A percentile compares a stretch with the other conserved stretches of the same genome.
phyloP scores from a whole-genome alignment of 2,329 filamentous ascomycete species.

The Gnomoniopsis sp. region DNA sequence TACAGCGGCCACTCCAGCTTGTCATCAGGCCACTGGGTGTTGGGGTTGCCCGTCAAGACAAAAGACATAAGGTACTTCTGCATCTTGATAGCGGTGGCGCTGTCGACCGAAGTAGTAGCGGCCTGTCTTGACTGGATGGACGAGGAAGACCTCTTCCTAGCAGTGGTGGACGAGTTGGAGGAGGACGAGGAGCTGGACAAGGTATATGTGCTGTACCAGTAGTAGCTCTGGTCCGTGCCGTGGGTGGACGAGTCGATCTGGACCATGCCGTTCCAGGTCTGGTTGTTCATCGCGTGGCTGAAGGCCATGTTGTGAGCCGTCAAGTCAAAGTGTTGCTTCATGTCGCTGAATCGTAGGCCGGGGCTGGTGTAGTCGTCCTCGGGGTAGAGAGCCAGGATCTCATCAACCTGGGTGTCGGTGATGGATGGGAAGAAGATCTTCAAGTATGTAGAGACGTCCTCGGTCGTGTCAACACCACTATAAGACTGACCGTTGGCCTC shows the following conservation, averaged over 20 bases:
- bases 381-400: slow-evolving; percentile 29
- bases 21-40: slow-evolving; percentile 29
- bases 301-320: slow-evolving; percentile 31
- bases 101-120: slow-evolving; percentile 22
- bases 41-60: slow-evolving; percentile 27
- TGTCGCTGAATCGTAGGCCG: slow-evolving; percentile 32
- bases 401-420: slow-evolving; percentile 28
- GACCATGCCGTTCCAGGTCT: slow-evolving; percentile 34
- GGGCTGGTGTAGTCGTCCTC: slow-evolving; percentile 31
- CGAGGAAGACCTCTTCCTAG: no score
- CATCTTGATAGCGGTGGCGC: slow-evolving; percentile 26
- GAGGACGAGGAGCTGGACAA: slow-evolving; percentile 17
- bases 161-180: slow-evolving; percentile 15
- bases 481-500: slow-evolving; percentile 30
- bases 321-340: slow-evolving; percentile 32
- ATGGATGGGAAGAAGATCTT: slow-evolving; percentile 31
- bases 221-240: slow-evolving; percentile 34
- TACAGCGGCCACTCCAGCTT: slow-evolving; percentile 32
- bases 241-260: slow-evolving; percentile 29
- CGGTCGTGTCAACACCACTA: slow-evolving; percentile 28
- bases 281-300: slow-evolving; percentile 31
- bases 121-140: not conserved
- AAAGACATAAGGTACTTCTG: slow-evolving; percentile 30
- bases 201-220: slow-evolving; percentile 29
- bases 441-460: slow-evolving; percentile 29